These are phyloP conservation scores for Diplocarpon mali DNA, from an alignment of 2,329 filamentous ascomycete species.

Conservation along the genomic window DNA sequence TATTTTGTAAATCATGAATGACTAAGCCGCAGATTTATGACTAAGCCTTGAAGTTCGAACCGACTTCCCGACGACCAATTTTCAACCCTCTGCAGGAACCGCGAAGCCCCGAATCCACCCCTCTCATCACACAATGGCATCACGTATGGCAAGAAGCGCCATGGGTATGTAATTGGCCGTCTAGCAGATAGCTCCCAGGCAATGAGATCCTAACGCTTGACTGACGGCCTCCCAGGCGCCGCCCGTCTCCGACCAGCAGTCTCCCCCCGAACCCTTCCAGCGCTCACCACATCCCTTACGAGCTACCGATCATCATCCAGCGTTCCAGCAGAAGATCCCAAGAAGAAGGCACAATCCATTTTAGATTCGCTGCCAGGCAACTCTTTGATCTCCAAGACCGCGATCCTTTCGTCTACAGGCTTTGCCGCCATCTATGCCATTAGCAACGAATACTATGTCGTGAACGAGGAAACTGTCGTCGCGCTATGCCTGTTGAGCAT, in stretches of 20 bases:
- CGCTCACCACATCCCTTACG: conserved; percentile 58
- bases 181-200: conserved; percentile 4
- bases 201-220: conserved; percentile 19
- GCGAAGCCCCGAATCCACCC: conserved; percentile 36
- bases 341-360: conserved; percentile 94
- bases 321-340: conserved; percentile 77
- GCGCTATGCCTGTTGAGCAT: conserved; percentile 86
- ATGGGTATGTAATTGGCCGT: conserved; percentile 57
- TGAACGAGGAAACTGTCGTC: conserved; percentile 98
- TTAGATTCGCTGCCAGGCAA: conserved; percentile 87
- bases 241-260: conserved; percentile 78
- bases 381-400: conserved; percentile 88
- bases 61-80: conserved; percentile 15
- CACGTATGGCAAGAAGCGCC: conserved; percentile 90
- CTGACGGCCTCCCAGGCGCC: conserved; percentile 49
- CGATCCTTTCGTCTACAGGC: conserved; percentile 87
- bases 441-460: conserved; percentile 98
- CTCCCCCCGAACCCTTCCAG: conserved; percentile 63
- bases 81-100: conserved; percentile 19
- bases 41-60: conserved; percentile 12
- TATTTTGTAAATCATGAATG: conserved; percentile 1
- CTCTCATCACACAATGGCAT: conserved; percentile 78
- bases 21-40: not conserved
- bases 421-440: conserved; percentile 89
- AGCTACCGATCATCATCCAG: conserved; percentile 59